Percentiles rank a stretch among this genome's conserved stretches.
Evolutionary conservation across 1,139 yeast genomes (phyloP).

Genomic region (Debaryomyces nepalensis): DNA sequence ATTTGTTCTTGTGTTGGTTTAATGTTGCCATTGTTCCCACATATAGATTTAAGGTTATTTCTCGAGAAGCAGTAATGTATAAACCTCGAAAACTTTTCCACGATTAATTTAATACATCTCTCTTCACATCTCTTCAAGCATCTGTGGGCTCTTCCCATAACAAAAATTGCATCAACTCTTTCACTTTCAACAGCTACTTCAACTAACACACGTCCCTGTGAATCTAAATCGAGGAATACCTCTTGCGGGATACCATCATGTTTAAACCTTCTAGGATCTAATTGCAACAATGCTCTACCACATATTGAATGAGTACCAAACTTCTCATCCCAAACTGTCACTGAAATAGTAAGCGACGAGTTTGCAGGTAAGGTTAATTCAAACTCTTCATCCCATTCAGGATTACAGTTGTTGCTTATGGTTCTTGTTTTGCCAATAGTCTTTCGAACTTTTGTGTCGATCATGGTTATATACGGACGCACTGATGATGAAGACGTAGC

Average conservation of each 20-base stretch:
- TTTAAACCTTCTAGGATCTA: conserved; percentile 68
- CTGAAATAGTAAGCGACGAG: conserved; percentile 49
- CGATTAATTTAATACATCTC: conserved; percentile 67
- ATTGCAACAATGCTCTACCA: conserved; percentile 66
- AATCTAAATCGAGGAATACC: conserved; percentile 61
- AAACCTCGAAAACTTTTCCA: conserved; percentile 58
- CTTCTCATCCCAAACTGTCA: conserved; percentile 77
- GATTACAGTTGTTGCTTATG: conserved; percentile 63
- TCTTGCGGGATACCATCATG: conserved; percentile 75
- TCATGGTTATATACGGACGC: conserved; percentile 70
- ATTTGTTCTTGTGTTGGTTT: conserved; percentile 57
- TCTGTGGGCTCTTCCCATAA: conserved; percentile 77
- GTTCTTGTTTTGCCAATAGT: conserved; percentile 76
- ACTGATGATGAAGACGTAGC: conserved; percentile 43
- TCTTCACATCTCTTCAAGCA: conserved; percentile 64
- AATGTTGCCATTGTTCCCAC: conserved; percentile 53
- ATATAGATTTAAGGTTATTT: conserved; percentile 53
- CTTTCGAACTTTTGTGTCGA: conserved; percentile 60
- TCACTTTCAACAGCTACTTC: conserved; percentile 81
- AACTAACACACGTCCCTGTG: conserved; percentile 67
- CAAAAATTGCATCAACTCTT: conserved; percentile 74
- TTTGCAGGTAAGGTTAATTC: conserved; percentile 58
- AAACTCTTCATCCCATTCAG: conserved; percentile 89
- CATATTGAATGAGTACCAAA: conserved; percentile 65
- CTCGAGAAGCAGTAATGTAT: conserved; percentile 48